Conservation (phyloP, 2,329 filamentous ascomycete genomes). For the Juglanconis sp. region DNA sequence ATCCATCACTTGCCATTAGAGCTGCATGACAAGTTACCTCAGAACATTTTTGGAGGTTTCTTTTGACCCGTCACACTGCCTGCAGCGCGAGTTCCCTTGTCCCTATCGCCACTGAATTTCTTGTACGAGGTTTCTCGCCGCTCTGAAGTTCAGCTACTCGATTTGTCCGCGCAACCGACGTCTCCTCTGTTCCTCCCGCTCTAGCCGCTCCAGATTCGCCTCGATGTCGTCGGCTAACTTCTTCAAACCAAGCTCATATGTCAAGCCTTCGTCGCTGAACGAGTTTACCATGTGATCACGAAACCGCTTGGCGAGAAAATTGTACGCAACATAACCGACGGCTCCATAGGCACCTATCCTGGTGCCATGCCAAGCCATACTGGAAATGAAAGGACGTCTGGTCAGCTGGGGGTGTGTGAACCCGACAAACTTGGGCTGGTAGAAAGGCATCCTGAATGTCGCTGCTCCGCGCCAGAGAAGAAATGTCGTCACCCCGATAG, state of each 20-base stretch:
- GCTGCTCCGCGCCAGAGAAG: background rate
- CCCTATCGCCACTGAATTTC: background rate
- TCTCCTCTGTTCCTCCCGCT: background rate
- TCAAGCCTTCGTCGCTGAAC: background rate
- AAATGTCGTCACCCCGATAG: background rate
- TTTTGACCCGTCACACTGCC: too few relatives aligned
- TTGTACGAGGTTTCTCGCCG: background rate
- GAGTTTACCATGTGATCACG: background rate
- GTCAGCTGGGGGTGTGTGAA: constrained; percentile 1
- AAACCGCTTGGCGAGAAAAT: background rate
- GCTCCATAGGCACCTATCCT: background rate
- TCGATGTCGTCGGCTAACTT: background rate
- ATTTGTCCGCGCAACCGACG: background rate
- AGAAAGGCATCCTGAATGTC: constrained; percentile 6
- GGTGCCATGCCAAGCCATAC: background rate
- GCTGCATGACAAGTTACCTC: too few relatives aligned
- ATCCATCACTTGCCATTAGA: too few relatives aligned
- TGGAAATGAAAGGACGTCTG: background rate
- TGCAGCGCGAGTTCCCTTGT: too few relatives aligned
- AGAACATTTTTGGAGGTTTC: too few relatives aligned
- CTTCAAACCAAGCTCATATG: background rate
- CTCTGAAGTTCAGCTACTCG: background rate
- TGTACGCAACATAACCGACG: background rate
- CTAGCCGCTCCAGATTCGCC: background rate
- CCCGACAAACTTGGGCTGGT: constrained; percentile 1